Evolutionary conservation across 176 grass and related monocot genomes (phyloP).

Genomic region (Oryza meyeriana): DNA sequence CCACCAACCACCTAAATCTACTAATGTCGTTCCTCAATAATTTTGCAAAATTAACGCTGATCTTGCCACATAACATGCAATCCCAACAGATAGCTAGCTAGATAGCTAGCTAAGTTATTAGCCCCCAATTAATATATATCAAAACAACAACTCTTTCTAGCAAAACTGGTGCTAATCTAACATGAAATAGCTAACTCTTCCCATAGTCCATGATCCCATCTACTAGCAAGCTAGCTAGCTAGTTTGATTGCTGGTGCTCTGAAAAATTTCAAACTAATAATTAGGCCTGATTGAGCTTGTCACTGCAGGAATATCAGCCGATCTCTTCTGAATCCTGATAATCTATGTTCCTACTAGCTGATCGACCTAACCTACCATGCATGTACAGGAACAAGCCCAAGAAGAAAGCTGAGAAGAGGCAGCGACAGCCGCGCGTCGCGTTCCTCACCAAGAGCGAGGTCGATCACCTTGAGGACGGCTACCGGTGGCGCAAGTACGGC

Average conservation of each 20-base stretch:
- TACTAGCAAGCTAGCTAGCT: slow-evolving; percentile 9
- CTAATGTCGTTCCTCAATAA: slow-evolving; percentile 6
- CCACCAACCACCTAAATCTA: neutral
- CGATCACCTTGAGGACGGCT: slow-evolving; percentile 97
- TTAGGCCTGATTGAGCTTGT: neutral
- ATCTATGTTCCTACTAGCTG: neutral
- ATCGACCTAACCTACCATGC: neutral
- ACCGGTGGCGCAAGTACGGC: slow-evolving; percentile 98
- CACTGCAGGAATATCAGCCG: slow-evolving; percentile 1
- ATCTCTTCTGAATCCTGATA: neutral
- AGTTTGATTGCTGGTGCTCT: neutral
- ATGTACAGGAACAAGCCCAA: slow-evolving; percentile 53
- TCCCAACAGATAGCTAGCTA: slow-evolving; percentile 4
- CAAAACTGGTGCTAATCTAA: slow-evolving; percentile 15
- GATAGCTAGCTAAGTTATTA: neutral
- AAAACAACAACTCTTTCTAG: neutral
- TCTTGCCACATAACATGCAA: slow-evolving; percentile 14
- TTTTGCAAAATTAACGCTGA: slow-evolving; percentile 7
- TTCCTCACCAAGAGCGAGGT: slow-evolving; percentile 96
- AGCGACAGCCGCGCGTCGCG: slow-evolving; percentile 64
- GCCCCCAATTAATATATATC: neutral
- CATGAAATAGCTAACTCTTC: slow-evolving; percentile 41
- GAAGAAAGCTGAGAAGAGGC: slow-evolving; percentile 84
- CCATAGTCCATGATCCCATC: neutral
- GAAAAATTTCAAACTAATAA: neutral